phyloP scores from a whole-genome alignment of 2,329 filamentous ascomycete genomes.

The Orbilia ellipsospora region DNA sequence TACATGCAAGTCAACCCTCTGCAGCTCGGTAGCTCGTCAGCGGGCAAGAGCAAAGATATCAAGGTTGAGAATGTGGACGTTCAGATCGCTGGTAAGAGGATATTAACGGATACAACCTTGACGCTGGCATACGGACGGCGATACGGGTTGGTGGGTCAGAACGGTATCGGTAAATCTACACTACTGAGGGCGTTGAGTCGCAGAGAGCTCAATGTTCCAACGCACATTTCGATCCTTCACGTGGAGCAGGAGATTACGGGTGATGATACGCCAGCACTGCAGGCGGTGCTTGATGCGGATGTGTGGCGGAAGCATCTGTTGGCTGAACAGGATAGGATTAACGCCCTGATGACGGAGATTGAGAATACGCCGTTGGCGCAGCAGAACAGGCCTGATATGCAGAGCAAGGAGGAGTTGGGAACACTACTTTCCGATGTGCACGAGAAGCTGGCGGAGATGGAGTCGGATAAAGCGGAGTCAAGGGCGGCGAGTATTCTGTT shows the following conservation, averaged over 20 bases:
- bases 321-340: slow-evolving; percentile 87
- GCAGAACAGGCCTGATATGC: slow-evolving; percentile 53
- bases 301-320: slow-evolving; percentile 98
- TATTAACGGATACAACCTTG: slow-evolving; percentile 88
- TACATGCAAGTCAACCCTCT: slow-evolving; percentile 99
- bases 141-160: slow-evolving; percentile 98
- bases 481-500: slow-evolving; percentile 95
- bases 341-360: slow-evolving; percentile 77
- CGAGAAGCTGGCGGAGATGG: slow-evolving; percentile 93
- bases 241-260: slow-evolving; percentile 98
- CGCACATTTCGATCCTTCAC: slow-evolving; percentile 97
- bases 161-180: slow-evolving; percentile 99
- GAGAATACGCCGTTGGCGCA: slow-evolving; percentile 66
- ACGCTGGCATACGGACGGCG: slow-evolving; percentile 91
- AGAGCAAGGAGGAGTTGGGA: slow-evolving; percentile 82
- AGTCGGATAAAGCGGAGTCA: slow-evolving; percentile 97
- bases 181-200: slow-evolving; percentile 88
- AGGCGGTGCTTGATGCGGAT: slow-evolving; percentile 95
- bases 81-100: slow-evolving; percentile 86
- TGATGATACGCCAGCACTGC: slow-evolving; percentile 92
- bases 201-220: slow-evolving; percentile 93
- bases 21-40: slow-evolving; percentile 77
- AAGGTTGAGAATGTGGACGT: slow-evolving; percentile 97
- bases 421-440: slow-evolving; percentile 91
- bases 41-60: slow-evolving; percentile 96